Conservation (phyloP, 73 alveolate genomes). For the Paramecium pentaurelia region DNA sequence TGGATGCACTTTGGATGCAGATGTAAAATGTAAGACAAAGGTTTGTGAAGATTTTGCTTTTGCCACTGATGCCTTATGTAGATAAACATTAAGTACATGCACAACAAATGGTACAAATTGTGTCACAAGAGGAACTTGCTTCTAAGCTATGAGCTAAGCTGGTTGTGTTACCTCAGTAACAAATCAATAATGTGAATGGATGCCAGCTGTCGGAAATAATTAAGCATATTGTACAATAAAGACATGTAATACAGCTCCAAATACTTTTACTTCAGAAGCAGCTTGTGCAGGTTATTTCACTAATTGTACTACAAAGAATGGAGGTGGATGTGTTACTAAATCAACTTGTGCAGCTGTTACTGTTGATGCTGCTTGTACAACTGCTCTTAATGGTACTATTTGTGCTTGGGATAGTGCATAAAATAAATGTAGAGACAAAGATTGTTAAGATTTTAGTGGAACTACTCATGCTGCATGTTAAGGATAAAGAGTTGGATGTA, state of each 20-base stretch:
- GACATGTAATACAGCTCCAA: constrained; percentile 11
- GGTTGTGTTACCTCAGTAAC: neutral
- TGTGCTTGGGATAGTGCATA: constrained; percentile 18
- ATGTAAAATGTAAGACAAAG: neutral
- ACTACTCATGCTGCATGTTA: neutral
- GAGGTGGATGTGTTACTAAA: constrained; percentile 28
- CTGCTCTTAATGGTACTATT: neutral
- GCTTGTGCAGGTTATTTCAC: neutral
- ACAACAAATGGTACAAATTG: neutral
- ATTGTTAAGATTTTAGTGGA: constrained; percentile 27
- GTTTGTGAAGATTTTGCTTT: neutral
- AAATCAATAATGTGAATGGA: neutral
- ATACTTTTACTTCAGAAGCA: neutral
- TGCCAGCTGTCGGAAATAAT: neutral
- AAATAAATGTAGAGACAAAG: neutral
- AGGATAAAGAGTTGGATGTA: neutral
- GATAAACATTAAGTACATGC: neutral
- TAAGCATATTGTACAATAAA: neutral
- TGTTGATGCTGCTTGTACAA: constrained; percentile 22
- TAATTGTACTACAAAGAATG: constrained; percentile 25
- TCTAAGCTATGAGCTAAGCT: neutral
- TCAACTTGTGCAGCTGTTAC: neutral
- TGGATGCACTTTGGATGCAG: neutral
- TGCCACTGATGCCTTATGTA: neutral
- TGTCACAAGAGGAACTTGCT: neutral